These are phyloP conservation scores for Polytrichum commune DNA, from an alignment of 225 moss, liverwort and hornwort genomes.

Conservation along the genomic window DNA sequence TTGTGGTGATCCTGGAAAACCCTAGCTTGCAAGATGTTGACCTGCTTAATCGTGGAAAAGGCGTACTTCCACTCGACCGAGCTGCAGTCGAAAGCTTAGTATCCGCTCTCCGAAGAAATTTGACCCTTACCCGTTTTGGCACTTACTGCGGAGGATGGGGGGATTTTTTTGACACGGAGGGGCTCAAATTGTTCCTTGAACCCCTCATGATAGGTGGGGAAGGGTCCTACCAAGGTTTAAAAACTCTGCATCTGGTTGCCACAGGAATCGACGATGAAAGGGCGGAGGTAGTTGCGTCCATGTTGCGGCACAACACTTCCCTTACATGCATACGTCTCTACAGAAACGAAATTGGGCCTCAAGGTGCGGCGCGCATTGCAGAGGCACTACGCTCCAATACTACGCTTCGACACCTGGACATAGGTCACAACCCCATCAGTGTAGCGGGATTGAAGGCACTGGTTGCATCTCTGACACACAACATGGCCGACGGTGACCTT, in stretches of 20 bases:
- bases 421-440: background rate
- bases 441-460: background rate
- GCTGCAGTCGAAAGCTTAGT: too few relatives aligned
- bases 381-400: background rate
- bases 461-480: background rate
- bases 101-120: too few relatives aligned
- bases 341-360: background rate
- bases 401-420: background rate
- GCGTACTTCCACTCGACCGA: too few relatives aligned
- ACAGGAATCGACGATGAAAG: background rate
- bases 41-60: fast-evolving
- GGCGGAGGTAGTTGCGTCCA: background rate
- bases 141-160: too few relatives aligned
- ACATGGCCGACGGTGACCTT: background rate
- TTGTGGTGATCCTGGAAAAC: too few relatives aligned
- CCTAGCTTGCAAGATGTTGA: too few relatives aligned
- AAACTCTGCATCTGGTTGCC: fast-evolving
- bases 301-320: background rate
- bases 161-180: background rate
- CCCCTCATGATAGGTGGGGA: background rate
- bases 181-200: background rate
- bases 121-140: too few relatives aligned
- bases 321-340: fast-evolving
- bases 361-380: background rate
- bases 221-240: background rate